These are phyloP conservation scores for Beauveria caledonica DNA, from an alignment of 2,329 filamentous ascomycete genomes.

Conservation along the genomic window DNA sequence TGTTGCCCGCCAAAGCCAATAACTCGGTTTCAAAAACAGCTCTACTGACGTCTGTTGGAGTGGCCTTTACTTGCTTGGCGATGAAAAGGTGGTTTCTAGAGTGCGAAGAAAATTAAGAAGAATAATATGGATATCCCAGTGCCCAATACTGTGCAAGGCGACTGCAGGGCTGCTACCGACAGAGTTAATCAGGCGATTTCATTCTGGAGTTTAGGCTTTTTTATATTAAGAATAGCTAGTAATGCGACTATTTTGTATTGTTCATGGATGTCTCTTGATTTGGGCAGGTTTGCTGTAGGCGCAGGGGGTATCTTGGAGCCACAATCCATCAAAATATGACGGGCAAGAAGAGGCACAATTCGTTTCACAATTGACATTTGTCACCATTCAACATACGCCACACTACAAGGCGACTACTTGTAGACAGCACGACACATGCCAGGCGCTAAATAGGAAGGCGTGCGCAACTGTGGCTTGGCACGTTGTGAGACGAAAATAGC, in stretches of 20 bases:
- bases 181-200: background rate
- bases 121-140: background rate
- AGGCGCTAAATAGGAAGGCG: background rate
- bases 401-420: background rate
- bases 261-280: background rate
- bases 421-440: background rate
- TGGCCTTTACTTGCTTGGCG: constrained; percentile 5
- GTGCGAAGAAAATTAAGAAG: background rate
- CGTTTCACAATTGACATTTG: background rate
- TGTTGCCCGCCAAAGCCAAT: background rate
- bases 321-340: background rate
- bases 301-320: no score
- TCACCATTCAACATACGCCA: background rate
- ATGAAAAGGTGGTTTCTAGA: background rate
- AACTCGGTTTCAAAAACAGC: background rate
- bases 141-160: background rate
- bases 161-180: background rate
- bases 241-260: background rate
- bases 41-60: background rate
- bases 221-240: constrained; percentile 8
- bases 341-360: background rate
- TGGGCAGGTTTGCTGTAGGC: background rate
- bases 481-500: constrained; percentile 1
- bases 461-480: background rate
- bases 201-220: constrained; percentile 3